Conservation (phyloP, 768 basidiomycete species). For the Termitomyces sp. region DNA sequence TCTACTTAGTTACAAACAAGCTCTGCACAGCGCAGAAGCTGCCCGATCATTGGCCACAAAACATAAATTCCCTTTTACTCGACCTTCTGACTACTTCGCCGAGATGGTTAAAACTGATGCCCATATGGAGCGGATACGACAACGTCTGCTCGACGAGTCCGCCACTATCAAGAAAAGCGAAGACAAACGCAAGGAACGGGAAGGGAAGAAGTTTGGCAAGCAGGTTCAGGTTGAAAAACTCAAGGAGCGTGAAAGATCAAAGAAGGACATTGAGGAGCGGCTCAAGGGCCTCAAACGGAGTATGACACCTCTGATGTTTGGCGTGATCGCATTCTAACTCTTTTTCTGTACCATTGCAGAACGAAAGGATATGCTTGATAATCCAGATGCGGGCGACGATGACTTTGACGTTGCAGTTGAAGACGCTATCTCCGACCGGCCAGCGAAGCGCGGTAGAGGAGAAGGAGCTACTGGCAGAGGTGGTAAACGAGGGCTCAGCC, state of each 20-base stretch:
- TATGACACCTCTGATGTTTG: slow-evolving; percentile 30
- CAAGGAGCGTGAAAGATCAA: slow-evolving; percentile 81
- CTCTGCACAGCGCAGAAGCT: slow-evolving; percentile 73
- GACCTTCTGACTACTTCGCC: slow-evolving; percentile 92
- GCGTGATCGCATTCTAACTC: not conserved
- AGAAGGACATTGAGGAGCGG: slow-evolving; percentile 89
- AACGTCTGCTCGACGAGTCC: slow-evolving; percentile 81
- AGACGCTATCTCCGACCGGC: slow-evolving; percentile 76
- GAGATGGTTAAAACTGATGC: slow-evolving; percentile 98
- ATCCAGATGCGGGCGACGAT: slow-evolving; percentile 51
- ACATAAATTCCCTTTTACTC: slow-evolving; percentile 79
- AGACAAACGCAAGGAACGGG: slow-evolving; percentile 84
- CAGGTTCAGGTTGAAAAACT: slow-evolving; percentile 94
- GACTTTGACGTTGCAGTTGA: slow-evolving; percentile 90
- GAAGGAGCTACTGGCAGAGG: slow-evolving; percentile 32
- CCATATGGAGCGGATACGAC: slow-evolving; percentile 97
- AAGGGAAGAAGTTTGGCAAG: slow-evolving; percentile 98
- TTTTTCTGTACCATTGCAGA: slow-evolving; percentile 38
- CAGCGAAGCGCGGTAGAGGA: slow-evolving; percentile 50
- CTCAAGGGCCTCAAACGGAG: slow-evolving; percentile 88
- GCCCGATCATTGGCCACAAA: slow-evolving; percentile 77
- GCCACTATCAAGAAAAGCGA: slow-evolving; percentile 89
- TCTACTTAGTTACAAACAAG: slow-evolving; percentile 84
- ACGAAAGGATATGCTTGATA: slow-evolving; percentile 77
- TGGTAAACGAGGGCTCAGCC: slow-evolving; percentile 31